phyloP scores from a whole-genome alignment of 805 yeast species.

The Candida dajiaensis region DNA sequence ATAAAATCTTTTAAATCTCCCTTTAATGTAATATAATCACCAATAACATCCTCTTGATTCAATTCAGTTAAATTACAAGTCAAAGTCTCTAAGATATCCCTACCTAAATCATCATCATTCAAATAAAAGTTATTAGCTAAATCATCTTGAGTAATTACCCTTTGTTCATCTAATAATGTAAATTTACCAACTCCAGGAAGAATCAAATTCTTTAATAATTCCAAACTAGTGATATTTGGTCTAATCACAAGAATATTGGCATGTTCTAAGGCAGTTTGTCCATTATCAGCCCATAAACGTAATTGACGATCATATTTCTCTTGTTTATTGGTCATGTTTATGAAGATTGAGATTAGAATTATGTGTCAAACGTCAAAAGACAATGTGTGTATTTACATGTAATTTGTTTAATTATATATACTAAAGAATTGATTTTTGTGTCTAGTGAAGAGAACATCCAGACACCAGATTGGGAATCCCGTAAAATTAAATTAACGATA shows the following conservation, averaged over 20 bases:
- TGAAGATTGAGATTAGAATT: too few species aligned
- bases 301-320: slow-evolving; percentile 79
- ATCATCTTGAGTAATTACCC: slow-evolving; percentile 35
- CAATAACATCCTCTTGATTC: slow-evolving; percentile 33
- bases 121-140: slow-evolving; percentile 61
- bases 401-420: too few species aligned
- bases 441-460: too few species aligned
- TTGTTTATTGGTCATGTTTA: background rate
- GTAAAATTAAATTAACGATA: too few species aligned
- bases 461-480: too few species aligned
- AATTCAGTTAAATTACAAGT: slow-evolving; percentile 43
- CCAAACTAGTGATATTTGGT: slow-evolving; percentile 54
- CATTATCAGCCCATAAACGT: slow-evolving; percentile 77
- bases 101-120: slow-evolving; percentile 37
- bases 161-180: slow-evolving; percentile 47
- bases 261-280: slow-evolving; percentile 55
- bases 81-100: slow-evolving; percentile 33
- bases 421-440: too few species aligned
- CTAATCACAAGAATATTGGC: slow-evolving; percentile 59
- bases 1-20: slow-evolving; percentile 8
- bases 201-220: slow-evolving; percentile 69
- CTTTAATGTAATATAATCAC: slow-evolving; percentile 21
- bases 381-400: too few species aligned
- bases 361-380: too few species aligned
- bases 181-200: slow-evolving; percentile 69